phyloP scores from a whole-genome alignment of 1,284 basidiomycete species.

The Tylopilus sp. region DNA sequence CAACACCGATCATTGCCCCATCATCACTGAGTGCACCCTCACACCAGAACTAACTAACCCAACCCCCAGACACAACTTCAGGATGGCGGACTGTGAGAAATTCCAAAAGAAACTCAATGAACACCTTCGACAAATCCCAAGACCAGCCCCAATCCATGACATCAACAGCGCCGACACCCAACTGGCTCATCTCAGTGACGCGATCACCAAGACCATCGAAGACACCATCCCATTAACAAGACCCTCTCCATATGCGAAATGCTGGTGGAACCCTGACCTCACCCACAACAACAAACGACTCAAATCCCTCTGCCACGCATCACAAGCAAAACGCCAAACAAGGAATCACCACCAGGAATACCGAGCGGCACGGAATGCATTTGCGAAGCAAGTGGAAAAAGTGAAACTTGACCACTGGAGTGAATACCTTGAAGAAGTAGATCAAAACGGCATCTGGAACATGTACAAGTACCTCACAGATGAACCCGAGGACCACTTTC shows the following conservation, averaged over 20 bases:
- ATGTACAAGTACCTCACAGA: background rate
- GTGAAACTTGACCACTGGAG: background rate
- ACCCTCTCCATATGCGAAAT: too few species aligned
- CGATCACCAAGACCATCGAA: too few species aligned
- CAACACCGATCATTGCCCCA: background rate
- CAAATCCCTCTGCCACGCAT: too few species aligned
- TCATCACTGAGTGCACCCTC: background rate
- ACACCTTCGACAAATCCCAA: too few species aligned
- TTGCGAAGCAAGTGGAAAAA: background rate
- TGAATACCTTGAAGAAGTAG: background rate
- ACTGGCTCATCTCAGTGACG: too few species aligned
- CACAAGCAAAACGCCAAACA: conserved; percentile 6
- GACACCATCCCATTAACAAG: too few species aligned
- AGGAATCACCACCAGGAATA: background rate
- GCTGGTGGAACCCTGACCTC: too few species aligned
- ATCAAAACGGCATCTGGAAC: background rate
- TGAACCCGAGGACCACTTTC: background rate
- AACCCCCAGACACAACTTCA: background rate
- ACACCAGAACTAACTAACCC: background rate
- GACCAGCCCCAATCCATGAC: too few species aligned
- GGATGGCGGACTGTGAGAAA: background rate
- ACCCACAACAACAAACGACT: too few species aligned
- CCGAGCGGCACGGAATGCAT: accelerated
- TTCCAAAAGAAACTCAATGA: background rate
- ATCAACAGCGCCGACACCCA: too few species aligned